phyloP scores from a whole-genome alignment of 768 basidiomycete species.

The Russula compacta region DNA sequence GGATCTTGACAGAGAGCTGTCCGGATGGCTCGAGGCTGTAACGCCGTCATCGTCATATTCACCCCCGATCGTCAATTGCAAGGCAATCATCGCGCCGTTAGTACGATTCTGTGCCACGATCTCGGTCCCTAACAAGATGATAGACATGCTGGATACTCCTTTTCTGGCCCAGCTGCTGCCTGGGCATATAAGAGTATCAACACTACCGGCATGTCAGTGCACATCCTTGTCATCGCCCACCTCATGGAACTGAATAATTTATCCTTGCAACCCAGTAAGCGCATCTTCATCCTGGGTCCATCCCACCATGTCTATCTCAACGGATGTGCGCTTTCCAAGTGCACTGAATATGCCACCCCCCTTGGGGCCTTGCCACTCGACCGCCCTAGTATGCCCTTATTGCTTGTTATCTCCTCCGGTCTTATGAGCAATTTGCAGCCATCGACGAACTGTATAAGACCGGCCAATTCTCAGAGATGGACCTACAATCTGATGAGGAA shows the following conservation, averaged over 20 bases:
- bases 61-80: conserved; percentile 61
- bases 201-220: conserved; percentile 63
- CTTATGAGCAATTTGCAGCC: conserved; percentile 34
- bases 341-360: conserved; percentile 73
- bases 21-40: conserved; percentile 54
- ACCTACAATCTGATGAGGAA: conserved; percentile 64
- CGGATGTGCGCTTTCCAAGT: conserved; percentile 80
- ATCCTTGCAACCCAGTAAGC: conserved; percentile 44
- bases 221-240: not conserved
- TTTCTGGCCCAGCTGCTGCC: conserved; percentile 88
- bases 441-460: conserved; percentile 56
- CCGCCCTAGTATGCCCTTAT: conserved; percentile 50
- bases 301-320: conserved; percentile 87
- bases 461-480: conserved; percentile 63
- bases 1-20: conserved; percentile 53
- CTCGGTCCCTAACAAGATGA: not conserved
- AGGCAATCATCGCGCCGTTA: conserved; percentile 94
- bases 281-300: conserved; percentile 91
- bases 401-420: not conserved
- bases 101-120: conserved; percentile 26
- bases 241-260: not conserved
- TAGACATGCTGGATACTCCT: conserved; percentile 94
- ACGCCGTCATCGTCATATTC: conserved; percentile 40
- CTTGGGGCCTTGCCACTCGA: conserved; percentile 78
- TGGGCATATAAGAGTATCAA: conserved; percentile 95